phyloP scores from a whole-genome alignment of 495 filamentous ascomycete genomes.

The Daldinia grandis region DNA sequence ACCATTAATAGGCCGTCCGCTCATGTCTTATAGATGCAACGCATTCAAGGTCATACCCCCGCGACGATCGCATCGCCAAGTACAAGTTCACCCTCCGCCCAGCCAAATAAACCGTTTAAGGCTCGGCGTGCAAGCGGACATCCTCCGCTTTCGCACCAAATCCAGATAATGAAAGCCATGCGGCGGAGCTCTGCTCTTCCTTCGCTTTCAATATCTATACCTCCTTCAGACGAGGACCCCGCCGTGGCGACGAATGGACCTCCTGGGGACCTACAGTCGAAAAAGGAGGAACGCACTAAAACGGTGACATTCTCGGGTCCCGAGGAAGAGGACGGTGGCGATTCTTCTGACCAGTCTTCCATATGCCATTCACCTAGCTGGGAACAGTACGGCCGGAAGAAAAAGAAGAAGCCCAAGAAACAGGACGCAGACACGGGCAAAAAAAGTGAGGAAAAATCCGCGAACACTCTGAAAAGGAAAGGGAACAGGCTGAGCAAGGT shows the following conservation, averaged over 20 bases:
- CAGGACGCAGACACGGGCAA: constrained; percentile 53
- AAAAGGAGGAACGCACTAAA: constrained; percentile 48
- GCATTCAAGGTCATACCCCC: constrained; percentile 47
- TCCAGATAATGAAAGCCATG: constrained; percentile 55
- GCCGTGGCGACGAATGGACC: constrained; percentile 29
- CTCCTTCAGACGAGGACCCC: constrained; percentile 37
- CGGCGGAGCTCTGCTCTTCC: constrained; percentile 50
- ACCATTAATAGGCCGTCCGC: constrained; percentile 44
- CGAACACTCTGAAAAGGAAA: constrained; percentile 50
- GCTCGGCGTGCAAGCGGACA: constrained; percentile 47
- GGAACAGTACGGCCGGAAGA: constrained; percentile 60
- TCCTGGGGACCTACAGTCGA: constrained; percentile 28
- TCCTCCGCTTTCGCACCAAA: constrained; percentile 49
- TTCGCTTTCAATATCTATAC: constrained; percentile 56
- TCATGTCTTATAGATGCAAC: constrained; percentile 51
- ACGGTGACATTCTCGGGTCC: constrained; percentile 55
- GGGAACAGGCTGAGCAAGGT: constrained; percentile 51
- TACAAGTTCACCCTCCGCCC: constrained; percentile 42
- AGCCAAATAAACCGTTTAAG: constrained; percentile 42
- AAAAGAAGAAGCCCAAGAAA: constrained; percentile 58
- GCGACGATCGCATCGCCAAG: constrained; percentile 44
- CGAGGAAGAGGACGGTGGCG: constrained; percentile 42
- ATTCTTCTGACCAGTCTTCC: constrained; percentile 58
- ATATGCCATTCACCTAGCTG: constrained; percentile 66
- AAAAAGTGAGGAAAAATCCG: constrained; percentile 53